Evolutionary conservation across 2,329 filamentous ascomycete genomes (phyloP).

Genomic region (Pseudogymnoascus sp.): DNA sequence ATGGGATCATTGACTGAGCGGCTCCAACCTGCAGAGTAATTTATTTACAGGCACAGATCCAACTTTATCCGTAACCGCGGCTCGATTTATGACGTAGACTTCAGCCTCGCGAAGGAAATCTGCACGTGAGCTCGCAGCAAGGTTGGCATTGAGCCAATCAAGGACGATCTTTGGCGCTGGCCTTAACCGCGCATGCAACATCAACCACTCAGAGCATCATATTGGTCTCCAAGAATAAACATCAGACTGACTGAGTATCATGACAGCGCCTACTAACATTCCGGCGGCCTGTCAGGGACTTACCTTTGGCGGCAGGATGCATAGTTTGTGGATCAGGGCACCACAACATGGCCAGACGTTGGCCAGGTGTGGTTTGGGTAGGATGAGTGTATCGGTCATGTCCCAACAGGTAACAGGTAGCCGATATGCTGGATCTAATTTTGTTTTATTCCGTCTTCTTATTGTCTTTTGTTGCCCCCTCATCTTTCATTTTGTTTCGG

Average conservation of each 20-base stretch:
- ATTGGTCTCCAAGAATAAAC: not conserved
- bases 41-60: not conserved
- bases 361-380: not conserved
- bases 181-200: not conserved
- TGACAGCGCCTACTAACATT: constrained; percentile 4
- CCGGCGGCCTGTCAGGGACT: not conserved
- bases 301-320: constrained; percentile 1
- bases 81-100: not conserved
- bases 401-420: not conserved
- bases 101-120: not conserved
- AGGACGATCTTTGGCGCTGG: not conserved
- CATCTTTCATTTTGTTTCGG: not conserved
- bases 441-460: constrained; percentile 3
- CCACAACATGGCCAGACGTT: not conserved
- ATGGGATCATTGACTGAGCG: not conserved
- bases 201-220: not conserved
- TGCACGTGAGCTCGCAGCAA: not conserved
- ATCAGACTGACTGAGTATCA: constrained; percentile 1
- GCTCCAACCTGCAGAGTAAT: not conserved
- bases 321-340: not conserved
- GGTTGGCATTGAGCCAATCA: not conserved
- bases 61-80: not conserved
- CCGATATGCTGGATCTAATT: not conserved
- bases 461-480: not conserved
- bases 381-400: not conserved